Percentiles rank a stretch among this genome's conserved stretches.
These are phyloP conservation scores for Dendrocalamus sinicus DNA, from an alignment of 176 grass and related monocot genomes.

Conservation along the genomic window DNA sequence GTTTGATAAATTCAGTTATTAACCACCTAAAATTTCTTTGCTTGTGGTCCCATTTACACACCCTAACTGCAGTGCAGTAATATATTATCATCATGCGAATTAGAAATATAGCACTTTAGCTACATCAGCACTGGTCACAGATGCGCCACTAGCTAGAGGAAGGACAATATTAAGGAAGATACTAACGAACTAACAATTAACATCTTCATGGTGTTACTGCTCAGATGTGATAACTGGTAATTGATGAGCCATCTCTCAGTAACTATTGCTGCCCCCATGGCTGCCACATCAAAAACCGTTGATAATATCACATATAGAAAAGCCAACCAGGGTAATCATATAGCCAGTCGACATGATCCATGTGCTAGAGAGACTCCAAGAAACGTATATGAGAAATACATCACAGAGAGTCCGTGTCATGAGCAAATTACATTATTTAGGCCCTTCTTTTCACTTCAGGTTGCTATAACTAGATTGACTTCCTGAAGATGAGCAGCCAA, in stretches of 20 bases:
- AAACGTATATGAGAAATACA: neutral
- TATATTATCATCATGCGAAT: neutral
- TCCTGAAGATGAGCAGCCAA: conserved; percentile 2
- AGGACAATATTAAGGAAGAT: neutral
- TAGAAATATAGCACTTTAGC: neutral
- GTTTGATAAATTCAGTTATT: neutral
- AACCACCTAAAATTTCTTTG: neutral
- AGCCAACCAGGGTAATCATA: neutral
- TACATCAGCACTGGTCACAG: conserved; percentile 1
- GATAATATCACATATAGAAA: neutral
- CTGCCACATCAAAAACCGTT: neutral
- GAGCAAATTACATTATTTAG: neutral
- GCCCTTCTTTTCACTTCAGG: neutral
- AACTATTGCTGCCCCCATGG: neutral
- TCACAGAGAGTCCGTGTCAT: neutral
- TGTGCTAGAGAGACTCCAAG: neutral
- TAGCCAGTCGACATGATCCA: conserved; percentile 4
- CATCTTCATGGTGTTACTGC: neutral
- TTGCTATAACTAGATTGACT: neutral
- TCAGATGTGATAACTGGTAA: conserved; percentile 1
- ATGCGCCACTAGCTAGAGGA: neutral
- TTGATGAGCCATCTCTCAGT: neutral
- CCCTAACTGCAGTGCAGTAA: neutral
- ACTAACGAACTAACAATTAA: neutral
- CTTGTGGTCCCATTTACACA: neutral